Evolutionary conservation across 805 yeast species (phyloP), one percentile per base, ranked within the genome.

Genomic region (Spathaspora boniae): DNA sequence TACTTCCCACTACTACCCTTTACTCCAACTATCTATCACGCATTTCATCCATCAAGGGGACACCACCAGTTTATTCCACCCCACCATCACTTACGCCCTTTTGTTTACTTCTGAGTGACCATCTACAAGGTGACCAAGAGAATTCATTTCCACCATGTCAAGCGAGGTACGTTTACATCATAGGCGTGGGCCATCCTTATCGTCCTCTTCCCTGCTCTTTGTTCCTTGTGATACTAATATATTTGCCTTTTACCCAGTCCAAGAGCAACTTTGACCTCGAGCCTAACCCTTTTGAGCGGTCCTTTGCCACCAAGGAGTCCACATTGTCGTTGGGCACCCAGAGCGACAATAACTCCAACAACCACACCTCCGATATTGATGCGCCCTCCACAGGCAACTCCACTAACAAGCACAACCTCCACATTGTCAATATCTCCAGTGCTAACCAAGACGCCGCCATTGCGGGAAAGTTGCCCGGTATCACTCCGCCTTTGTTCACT

Each of bases 231-330:
- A 29, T 47, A 50, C 54, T 50, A 56, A 56, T 56, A 25, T 19
- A 26, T 20, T 33, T 15, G 19, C 25, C 26, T 15, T 35, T 5
- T 43, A 60, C 62, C 58, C n/a, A n/a, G n/a, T n/a, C n/a, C 52
- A 60, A 53, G 60, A 49, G 55, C 68, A 60, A 86, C 26, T 76
- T 86, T 50, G 91, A 82, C 42, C 66, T 88, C 40, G 98, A 93
- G 58, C 96, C 93, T 7, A 91, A 91, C 51, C 97, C 97, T 4
- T 91, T 91, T 55, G 98, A 91, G 59, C 85, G 83, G 58, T 85
- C 95, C 33, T 91, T 91, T 64, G 96, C 93, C n/a, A 62, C 78
- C 2, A 79, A 77, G 41, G 72, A 70, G 8, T 31, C 40, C 4
- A 30, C 5, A 22, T 16, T 8, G 26, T 37, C 40, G 6, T 33